These are phyloP conservation scores for Lepidium sativum DNA, from an alignment of 345 rosid species.

Conservation along the genomic window DNA sequence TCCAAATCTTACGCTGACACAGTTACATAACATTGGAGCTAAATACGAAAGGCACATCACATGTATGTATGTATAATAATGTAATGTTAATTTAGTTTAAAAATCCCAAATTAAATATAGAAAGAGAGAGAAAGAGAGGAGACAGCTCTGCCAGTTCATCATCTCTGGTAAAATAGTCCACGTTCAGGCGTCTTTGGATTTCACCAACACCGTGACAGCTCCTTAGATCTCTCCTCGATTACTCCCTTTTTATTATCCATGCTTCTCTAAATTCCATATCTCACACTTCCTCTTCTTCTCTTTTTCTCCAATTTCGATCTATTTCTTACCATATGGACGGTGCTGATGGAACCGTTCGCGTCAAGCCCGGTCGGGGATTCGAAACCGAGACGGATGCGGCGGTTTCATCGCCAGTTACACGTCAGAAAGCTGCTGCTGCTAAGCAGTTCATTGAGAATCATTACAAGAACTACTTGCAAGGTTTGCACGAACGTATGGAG, in stretches of 20 bases:
- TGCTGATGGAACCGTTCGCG: conserved; percentile 73
- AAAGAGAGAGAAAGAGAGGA: no score
- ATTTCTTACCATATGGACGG: conserved; percentile 51
- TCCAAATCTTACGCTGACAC: conserved; percentile 18
- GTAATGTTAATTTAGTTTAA: no score
- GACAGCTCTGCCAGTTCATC: conserved; percentile 27
- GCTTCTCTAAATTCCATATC: conserved; percentile 1
- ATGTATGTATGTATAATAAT: no score
- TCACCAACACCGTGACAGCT: conserved; percentile 14
- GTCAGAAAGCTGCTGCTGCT: conserved; percentile 97
- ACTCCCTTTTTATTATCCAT: conserved; percentile 1
- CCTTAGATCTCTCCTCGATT: conserved; percentile 14
- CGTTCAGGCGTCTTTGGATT: conserved; percentile 19
- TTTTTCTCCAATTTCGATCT: not conserved
- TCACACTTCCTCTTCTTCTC: not conserved
- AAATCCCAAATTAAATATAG: no score
- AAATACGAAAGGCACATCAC: not conserved
- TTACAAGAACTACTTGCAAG: conserved; percentile 87
- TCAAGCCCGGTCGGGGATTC: conserved; percentile 53
- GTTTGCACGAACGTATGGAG: conserved; percentile 86
- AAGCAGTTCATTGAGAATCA: conserved; percentile 98
- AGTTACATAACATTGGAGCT: not conserved
- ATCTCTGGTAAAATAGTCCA: conserved; percentile 22
- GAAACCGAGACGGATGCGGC: conserved; percentile 61
- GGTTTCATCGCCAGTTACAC: conserved; percentile 89